phyloP scores from a whole-genome alignment of 345 rosid species.

The Ceriops zippeliana region DNA sequence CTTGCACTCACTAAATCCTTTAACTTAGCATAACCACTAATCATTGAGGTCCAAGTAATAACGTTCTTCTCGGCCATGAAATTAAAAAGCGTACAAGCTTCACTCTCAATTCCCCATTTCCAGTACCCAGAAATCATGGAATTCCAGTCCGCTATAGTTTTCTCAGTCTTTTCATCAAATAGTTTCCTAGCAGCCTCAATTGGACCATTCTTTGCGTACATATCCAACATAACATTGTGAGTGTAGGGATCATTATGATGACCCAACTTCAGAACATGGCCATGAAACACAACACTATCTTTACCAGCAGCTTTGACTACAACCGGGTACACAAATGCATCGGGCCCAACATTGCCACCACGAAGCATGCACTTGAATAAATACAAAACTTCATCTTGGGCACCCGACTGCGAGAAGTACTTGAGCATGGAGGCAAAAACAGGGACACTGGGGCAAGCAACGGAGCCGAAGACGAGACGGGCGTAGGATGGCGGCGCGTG shows the following conservation, averaged over 20 bases:
- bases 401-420: conserved; percentile 25
- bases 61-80: conserved; percentile 32
- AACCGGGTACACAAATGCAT: conserved; percentile 29
- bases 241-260: conserved; percentile 25
- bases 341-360: conserved; percentile 17
- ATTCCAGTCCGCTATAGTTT: conserved; percentile 44
- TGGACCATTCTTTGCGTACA: conserved; percentile 25
- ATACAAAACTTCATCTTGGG: conserved; percentile 19
- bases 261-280: conserved; percentile 35
- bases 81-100: conserved; percentile 35
- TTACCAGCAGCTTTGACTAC: conserved; percentile 38
- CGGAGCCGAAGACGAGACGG: conserved; percentile 22
- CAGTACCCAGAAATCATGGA: conserved; percentile 47
- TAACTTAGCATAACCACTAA: conserved; percentile 35
- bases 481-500: conserved; percentile 28
- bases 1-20: conserved; percentile 39
- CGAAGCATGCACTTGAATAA: conserved; percentile 19
- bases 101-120: conserved; percentile 34
- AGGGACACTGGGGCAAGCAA: conserved; percentile 14
- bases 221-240: conserved; percentile 36
- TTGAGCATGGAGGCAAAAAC: conserved; percentile 25
- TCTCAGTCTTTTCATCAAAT: conserved; percentile 58
- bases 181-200: conserved; percentile 35
- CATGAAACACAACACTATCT: conserved; percentile 31
- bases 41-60: conserved; percentile 47